Conservation (phyloP, 257 asterid genomes). For the Solanum pimpinellifolium region DNA sequence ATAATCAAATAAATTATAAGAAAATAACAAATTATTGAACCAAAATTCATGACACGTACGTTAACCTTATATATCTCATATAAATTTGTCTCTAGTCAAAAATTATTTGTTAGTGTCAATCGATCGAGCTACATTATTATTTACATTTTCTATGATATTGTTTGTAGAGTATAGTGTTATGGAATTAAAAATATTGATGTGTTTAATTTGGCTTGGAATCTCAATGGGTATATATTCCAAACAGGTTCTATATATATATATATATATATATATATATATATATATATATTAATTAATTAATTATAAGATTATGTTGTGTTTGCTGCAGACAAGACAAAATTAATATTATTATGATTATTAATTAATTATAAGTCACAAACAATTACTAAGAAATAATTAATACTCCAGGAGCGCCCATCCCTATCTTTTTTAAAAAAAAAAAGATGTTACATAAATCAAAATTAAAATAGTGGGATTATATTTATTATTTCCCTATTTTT, state of each 20-base stretch:
- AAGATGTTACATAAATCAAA: background rate
- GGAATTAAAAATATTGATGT: constrained; percentile 24
- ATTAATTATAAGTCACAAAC: background rate
- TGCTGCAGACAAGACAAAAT: background rate
- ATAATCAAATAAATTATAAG: background rate
- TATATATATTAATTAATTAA: background rate
- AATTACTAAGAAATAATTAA: background rate
- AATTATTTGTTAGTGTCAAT: background rate
- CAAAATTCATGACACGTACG: too few species aligned
- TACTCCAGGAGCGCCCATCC: background rate
- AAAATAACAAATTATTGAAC: background rate
- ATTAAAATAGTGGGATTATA: background rate
- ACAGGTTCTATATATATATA: background rate
- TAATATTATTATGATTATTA: background rate
- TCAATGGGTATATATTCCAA: constrained; percentile 23
- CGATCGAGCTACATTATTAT: background rate
- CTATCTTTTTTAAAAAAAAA: background rate
- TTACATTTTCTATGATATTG: background rate
- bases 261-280: background rate
- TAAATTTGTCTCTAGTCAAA: too few species aligned
- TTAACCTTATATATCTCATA: too few species aligned
- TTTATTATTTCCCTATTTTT: background rate
- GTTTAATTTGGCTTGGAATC: constrained; percentile 22
- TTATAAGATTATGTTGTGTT: constrained; percentile 30
- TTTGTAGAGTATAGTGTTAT: background rate